phyloP scores from a whole-genome alignment of 1,284 basidiomycete species.

The Tilletia setariae region DNA sequence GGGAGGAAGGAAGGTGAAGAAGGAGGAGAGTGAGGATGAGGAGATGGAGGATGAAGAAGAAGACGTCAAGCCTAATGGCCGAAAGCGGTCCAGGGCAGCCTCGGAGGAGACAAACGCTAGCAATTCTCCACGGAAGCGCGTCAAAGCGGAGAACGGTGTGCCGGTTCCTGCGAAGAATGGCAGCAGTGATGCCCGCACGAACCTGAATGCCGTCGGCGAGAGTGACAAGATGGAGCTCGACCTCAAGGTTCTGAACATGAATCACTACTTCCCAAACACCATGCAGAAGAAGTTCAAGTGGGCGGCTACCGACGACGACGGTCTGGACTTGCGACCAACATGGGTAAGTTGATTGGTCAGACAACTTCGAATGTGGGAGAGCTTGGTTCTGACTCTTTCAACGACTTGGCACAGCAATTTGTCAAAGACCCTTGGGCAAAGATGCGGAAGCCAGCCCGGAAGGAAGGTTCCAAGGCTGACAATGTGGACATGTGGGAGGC shows the following conservation, averaged over 20 bases:
- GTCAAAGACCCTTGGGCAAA: conserved; percentile 45
- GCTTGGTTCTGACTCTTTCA: background rate
- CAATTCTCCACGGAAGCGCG: background rate
- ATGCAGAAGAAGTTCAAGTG: conserved; percentile 54
- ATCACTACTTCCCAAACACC: conserved; percentile 42
- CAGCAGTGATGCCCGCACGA: background rate
- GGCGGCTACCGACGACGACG: conserved; percentile 29
- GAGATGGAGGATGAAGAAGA: conserved; percentile 2
- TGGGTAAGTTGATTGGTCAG: conserved; percentile 24
- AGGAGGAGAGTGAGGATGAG: conserved; percentile 6
- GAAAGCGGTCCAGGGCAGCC: conserved; percentile 14
- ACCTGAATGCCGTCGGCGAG: conserved; percentile 26
- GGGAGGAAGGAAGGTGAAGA: conserved; percentile 25
- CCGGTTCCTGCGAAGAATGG: background rate
- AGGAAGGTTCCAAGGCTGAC: conserved; percentile 22
- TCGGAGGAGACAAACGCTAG: background rate
- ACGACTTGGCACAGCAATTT: conserved; percentile 23
- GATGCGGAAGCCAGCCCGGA: conserved; percentile 33
- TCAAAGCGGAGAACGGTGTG: conserved; percentile 2
- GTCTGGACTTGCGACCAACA: conserved; percentile 15
- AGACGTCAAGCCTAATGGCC: conserved; percentile 25
- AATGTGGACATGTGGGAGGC: conserved; percentile 19
- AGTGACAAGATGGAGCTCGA: conserved; percentile 51
- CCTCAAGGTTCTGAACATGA: conserved; percentile 13
- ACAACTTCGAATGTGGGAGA: background rate